Conservation (phyloP, 805 yeast species). For the Saturnispora galanensis region DNA sequence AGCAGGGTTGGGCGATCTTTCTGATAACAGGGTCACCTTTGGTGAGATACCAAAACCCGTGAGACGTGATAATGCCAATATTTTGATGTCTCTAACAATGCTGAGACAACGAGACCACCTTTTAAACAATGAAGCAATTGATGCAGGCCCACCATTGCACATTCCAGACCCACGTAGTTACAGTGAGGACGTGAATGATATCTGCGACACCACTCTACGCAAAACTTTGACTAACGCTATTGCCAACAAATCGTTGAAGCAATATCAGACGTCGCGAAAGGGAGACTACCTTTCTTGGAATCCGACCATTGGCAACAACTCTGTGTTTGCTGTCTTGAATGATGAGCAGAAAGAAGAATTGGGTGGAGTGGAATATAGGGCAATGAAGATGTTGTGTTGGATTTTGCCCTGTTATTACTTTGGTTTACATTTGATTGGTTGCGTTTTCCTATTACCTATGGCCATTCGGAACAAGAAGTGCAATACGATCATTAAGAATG, state of each 20-base stretch:
- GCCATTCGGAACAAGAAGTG: constrained; percentile 35
- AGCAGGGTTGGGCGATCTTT: no score
- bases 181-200: not conserved
- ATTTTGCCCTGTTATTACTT: constrained; percentile 57
- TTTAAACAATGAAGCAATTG: not conserved
- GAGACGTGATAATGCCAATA: not conserved
- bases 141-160: not conserved
- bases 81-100: not conserved
- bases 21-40: not conserved
- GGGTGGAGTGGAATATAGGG: constrained; percentile 94
- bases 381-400: constrained; percentile 62
- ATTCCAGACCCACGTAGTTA: not conserved
- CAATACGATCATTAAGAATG: constrained; percentile 31
- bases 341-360: constrained; percentile 82
- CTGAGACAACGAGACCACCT: not conserved
- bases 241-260: not conserved
- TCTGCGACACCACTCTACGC: not conserved
- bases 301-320: constrained; percentile 86
- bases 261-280: constrained; percentile 30
- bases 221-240: not conserved
- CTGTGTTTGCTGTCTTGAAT: constrained; percentile 73
- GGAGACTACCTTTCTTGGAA: constrained; percentile 73
- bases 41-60: not conserved
- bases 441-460: constrained; percentile 53
- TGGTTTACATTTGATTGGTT: constrained; percentile 57